phyloP scores from a whole-genome alignment of 1,284 basidiomycete genomes.

The Boletellus dicymbophilus region DNA sequence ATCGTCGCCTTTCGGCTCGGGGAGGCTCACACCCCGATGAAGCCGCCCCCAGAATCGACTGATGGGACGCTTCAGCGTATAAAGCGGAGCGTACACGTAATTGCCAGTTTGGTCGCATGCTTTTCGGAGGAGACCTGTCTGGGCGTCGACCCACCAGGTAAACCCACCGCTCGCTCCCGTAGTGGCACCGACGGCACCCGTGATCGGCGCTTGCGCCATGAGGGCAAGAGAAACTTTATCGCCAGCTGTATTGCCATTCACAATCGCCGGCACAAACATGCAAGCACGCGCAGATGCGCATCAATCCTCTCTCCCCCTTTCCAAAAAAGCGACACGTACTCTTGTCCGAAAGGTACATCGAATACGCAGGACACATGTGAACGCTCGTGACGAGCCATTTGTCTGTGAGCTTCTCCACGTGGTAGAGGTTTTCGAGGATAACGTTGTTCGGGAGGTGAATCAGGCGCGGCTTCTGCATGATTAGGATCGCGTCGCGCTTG shows the following conservation, averaged over 20 bases:
- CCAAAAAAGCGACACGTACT: slow-evolving; percentile 8
- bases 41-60: no score
- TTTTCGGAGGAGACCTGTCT: slow-evolving; percentile 18
- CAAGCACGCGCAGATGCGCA: no score
- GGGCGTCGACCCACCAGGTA: slow-evolving; percentile 20
- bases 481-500: slow-evolving; percentile 25
- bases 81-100: slow-evolving; percentile 28
- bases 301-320: no score
- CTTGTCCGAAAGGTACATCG: slow-evolving; percentile 30
- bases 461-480: slow-evolving; percentile 27
- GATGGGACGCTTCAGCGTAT: slow-evolving; percentile 17
- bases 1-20: no score
- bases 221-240: slow-evolving; percentile 28
- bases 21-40: no score
- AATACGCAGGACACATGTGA: slow-evolving; percentile 27
- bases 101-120: slow-evolving; percentile 11
- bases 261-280: no score
- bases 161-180: slow-evolving; percentile 5
- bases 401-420: slow-evolving; percentile 17
- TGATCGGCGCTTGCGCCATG: slow-evolving; percentile 6
- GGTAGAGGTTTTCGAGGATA: slow-evolving; percentile 21
- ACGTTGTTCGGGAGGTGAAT: slow-evolving; percentile 15
- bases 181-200: slow-evolving; percentile 4
- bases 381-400: slow-evolving; percentile 27
- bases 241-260: slow-evolving; percentile 21